phyloP scores from a whole-genome alignment of 2,329 filamentous ascomycete genomes.

The Aspergillus ruber region DNA sequence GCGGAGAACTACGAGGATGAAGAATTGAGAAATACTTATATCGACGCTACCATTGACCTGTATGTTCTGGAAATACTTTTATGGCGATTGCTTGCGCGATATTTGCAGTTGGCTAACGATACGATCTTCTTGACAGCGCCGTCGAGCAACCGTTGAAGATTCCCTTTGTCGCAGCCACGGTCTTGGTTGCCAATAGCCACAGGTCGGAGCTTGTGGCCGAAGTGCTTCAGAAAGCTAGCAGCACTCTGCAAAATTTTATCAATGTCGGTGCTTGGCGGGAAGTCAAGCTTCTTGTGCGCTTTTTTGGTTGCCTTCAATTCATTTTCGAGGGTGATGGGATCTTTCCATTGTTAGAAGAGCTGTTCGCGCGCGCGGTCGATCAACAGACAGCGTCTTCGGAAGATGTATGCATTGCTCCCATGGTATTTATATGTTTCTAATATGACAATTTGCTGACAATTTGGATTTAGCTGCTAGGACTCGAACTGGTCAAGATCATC shows the following conservation, averaged over 20 bases:
- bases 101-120: constrained; percentile 10
- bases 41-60: constrained; percentile 69
- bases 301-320: constrained; percentile 78
- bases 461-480: constrained; percentile 48
- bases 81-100: constrained; percentile 2
- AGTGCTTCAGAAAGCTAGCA: constrained; percentile 58
- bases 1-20: constrained; percentile 81
- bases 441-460: constrained; percentile 9
- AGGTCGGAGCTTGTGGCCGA: constrained; percentile 69
- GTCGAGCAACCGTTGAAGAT: constrained; percentile 95
- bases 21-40: constrained; percentile 66
- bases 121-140: constrained; percentile 39
- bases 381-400: constrained; percentile 88
- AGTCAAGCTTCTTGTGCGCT: constrained; percentile 83
- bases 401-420: constrained; percentile 60
- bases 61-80: constrained; percentile 30
- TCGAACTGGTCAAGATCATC: constrained; percentile 95
- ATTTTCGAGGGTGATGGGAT: constrained; percentile 77
- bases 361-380: constrained; percentile 88
- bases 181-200: constrained; percentile 70
- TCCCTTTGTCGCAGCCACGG: constrained; percentile 82
- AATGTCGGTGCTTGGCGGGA: constrained; percentile 75
- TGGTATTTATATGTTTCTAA: background rate
- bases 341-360: constrained; percentile 75
- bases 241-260: constrained; percentile 61